A percentile compares a stretch with the other conserved stretches of the same genome.
These are phyloP conservation scores for Cordia subcordata DNA, from an alignment of 257 asterid genomes.

Conservation along the genomic window DNA sequence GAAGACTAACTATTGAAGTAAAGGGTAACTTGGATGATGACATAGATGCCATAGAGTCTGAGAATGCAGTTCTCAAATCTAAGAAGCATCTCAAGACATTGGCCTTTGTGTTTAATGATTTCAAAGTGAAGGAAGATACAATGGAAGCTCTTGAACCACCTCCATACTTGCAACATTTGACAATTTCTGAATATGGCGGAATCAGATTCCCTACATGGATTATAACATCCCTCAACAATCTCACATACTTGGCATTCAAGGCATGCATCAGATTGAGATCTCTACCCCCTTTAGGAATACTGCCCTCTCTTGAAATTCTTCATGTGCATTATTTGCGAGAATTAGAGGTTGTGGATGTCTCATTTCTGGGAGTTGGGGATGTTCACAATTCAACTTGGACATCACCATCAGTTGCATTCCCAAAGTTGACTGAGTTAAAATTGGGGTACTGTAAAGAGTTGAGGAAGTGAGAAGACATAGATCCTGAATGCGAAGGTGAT, in stretches of 20 bases:
- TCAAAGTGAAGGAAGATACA: background rate
- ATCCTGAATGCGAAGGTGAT: background rate
- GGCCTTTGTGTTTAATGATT: background rate
- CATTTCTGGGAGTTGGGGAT: background rate
- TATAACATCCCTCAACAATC: background rate
- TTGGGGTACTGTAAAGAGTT: background rate
- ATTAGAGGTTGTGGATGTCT: background rate
- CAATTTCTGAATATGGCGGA: background rate
- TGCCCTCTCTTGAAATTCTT: background rate
- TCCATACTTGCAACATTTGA: background rate
- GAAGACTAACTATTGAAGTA: background rate
- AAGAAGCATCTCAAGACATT: background rate
- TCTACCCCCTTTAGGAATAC: constrained; percentile 5
- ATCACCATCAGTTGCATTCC: background rate
- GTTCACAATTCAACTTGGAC: background rate
- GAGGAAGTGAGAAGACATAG: constrained; percentile 8
- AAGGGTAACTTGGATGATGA: background rate
- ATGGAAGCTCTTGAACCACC: background rate
- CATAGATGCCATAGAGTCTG: background rate
- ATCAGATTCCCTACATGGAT: constrained; percentile 7
- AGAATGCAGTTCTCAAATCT: background rate
- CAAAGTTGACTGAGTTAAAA: background rate
- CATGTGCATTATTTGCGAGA: background rate
- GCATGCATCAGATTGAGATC: background rate
- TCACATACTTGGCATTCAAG: background rate